Base-by-base conservation (phyloP, 176 grass and related monocot genomes). In the Cenchrus americanus region DNA sequence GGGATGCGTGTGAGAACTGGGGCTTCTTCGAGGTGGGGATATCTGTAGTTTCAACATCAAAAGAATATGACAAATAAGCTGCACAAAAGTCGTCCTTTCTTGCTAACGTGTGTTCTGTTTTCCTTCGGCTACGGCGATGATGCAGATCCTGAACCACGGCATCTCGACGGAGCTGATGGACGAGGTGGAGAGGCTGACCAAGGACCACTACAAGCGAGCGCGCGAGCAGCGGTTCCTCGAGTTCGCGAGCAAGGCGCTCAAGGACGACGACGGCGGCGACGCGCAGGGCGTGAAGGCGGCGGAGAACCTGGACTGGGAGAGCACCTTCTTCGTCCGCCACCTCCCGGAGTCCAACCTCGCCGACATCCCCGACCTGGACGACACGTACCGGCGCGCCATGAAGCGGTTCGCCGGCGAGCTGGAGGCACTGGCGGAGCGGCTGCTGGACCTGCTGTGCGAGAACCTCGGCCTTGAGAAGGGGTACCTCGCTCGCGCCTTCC, bases 1-100 rank as follows among this genome's bases (percentile, higher is more conserved):
- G 41, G 1, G 93, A 99, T 12, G 96, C 93, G 2, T 99, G 96
- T 80, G 83, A 94, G 89, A 96, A 94, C 80, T 99, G 96, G 96
- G 96, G 96, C 14, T 99, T 99, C 91, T 99, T 99, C 34, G 83
- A 99, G 96, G 96, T 58, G 19, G 18, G 1, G 8, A 55, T 21
- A 55, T 50, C 48, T 19, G 53, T 55, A 19, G 19, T 21, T 18
- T 55, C 53, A 21, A 50, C 10, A 3, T 14, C 48, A 50, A 44
- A 44, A 55, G 19, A 55, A 54, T 18, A 54, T 54, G 52, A 23
- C n/a, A 70, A 70, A 47, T 47, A 47, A 23, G 42, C 66, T 13
- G 5, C 6, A 8, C 14, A 1, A 44, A 8, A 70, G 11, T 6
- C 4, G 22, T 22, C 11, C 22, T 5, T 2, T 62, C 22, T 13